Base-by-base conservation (phyloP, 129 eudicot species). In the Pittosporum tobira region DNA sequence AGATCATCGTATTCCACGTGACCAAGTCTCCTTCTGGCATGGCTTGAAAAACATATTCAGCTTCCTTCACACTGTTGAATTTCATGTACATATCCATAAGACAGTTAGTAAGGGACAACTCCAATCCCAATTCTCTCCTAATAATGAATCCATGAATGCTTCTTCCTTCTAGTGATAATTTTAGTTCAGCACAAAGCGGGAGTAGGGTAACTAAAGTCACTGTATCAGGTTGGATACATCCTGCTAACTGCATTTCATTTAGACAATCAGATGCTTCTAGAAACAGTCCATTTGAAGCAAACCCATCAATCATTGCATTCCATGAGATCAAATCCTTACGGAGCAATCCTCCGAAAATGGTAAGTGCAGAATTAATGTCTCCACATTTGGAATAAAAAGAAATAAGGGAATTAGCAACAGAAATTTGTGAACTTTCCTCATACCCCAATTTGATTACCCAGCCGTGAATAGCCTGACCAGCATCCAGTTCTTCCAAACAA, bases 291-390 rank as follows among this genome's bases (percentile, higher is more conserved):
- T 69, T 71, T 57, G 66, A 62, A 62, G 71, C 61, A 63, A 74
- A 72, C 48, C 88, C 94, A 6, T 80, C 64, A 16, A 84, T 84
- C 85, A 81, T 72, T 31, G 85, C 67, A 77, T 84, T 84, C 88
- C 88, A 84, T 12, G 94, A 71, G 65, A 84, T 66, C 71, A 81
- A 67, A 81, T 84, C 80, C 61, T 80, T 81, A 9, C 6, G 31
- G 16, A 24, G 40, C 48, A 81, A 71, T 62, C 56, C 61, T 47
- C 22, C 34, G 59, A 84, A 84, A 18, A 81, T 44, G 22, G 12
- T 23, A 21, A 55, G 34, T 0, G 88, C 78, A 26, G 63, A 74
- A 38, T 37, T 48, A 25, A 70, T 65, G 48, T 81, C 88, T 21
- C 82, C 80, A 27, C 72, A 67, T n/a, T 75, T 69, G 0, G 94